Evolutionary conservation across 2,329 filamentous ascomycete genomes (phyloP), one percentile per base, ranked within the genome.

Genomic region (Paramyrothecium sp.): DNA sequence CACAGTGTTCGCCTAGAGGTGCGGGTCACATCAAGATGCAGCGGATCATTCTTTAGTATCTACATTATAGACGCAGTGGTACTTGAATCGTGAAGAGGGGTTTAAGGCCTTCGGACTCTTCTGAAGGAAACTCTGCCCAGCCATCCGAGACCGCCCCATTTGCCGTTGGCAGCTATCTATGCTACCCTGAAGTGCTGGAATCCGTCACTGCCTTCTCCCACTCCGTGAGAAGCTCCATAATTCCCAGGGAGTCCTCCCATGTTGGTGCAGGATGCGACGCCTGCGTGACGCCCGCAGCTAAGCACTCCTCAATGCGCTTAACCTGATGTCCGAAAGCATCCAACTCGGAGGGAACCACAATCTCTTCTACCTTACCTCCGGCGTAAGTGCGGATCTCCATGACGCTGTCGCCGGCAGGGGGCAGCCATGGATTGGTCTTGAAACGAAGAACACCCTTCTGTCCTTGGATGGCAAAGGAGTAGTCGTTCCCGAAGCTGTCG

Each of bases 341-440:
- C 38, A 62, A 53, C 11, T 60, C 49, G 4, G 62, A 56, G 5
- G 55, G 21, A 20, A 67, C 59, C n/a, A 63, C 54, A n/a, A 66
- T 58, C 33, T 60, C 55, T 47, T 65, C 60, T 3, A 56, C 54
- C 16, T 56, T 53, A 17, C 59, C 58, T n/a, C 59, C 56, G 20
- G 59, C 60, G 55, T 67, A 67, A 13, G 63, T 61, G 52, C 56
- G 57, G 44, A 68, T 58, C 56, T 62, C 56, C 2, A 68, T 60
- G 55, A 67, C 50, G 55, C 63, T 67, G 26, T 67, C 59, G 7
- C 64, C 66, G 12, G 61, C 65, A 2, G 59, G 34, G 1, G 66
- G 66, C 54, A 68, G 61, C 66, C 66, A 68, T 3, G 66, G 66
- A 48, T 68, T 68, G 23, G 66, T 68, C 54, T 56, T 61, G 54